Evolutionary conservation across 768 basidiomycete genomes (phyloP).

Genomic region (Leccinum variicolor): DNA sequence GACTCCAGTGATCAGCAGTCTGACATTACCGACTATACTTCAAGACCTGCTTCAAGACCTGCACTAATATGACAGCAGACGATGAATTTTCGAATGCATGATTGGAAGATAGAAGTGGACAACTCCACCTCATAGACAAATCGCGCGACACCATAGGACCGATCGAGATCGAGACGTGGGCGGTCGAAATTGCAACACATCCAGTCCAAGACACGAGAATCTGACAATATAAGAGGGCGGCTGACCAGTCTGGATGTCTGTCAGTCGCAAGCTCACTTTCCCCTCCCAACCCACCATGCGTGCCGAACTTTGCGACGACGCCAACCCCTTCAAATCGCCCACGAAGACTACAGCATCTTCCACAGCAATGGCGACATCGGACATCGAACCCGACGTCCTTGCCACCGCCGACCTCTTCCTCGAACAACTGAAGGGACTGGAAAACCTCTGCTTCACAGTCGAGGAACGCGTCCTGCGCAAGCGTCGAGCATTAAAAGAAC

Average conservation of each 20-base stretch:
- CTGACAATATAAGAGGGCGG: not conserved
- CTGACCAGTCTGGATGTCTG: not conserved
- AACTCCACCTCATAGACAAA: not conserved
- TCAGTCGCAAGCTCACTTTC: not conserved
- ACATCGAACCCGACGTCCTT: slow-evolving; percentile 19
- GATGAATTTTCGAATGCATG: no score
- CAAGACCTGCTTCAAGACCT: not conserved
- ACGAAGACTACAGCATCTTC: slow-evolving; percentile 1
- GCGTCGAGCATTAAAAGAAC: slow-evolving; percentile 19
- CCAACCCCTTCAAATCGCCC: slow-evolving; percentile 23
- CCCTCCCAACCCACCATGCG: slow-evolving; percentile 5
- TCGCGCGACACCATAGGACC: not conserved
- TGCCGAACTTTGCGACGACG: not conserved
- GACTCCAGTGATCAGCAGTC: not conserved
- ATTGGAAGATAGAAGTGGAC: not conserved
- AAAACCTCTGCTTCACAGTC: slow-evolving; percentile 18
- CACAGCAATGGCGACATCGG: not conserved
- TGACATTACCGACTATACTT: not conserved
- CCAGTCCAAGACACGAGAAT: slow-evolving; percentile 7
- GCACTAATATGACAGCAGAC: not conserved
- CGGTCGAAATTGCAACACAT: slow-evolving; percentile 9
- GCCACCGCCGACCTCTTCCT: slow-evolving; percentile 29
- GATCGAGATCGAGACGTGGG: not conserved
- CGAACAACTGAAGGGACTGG: slow-evolving; percentile 25
- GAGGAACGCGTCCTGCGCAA: slow-evolving; percentile 24